A percentile compares a stretch with the other conserved stretches of the same genome.
phyloP scores from a whole-genome alignment of 345 rosid genomes.

The Lepidium sativum region DNA sequence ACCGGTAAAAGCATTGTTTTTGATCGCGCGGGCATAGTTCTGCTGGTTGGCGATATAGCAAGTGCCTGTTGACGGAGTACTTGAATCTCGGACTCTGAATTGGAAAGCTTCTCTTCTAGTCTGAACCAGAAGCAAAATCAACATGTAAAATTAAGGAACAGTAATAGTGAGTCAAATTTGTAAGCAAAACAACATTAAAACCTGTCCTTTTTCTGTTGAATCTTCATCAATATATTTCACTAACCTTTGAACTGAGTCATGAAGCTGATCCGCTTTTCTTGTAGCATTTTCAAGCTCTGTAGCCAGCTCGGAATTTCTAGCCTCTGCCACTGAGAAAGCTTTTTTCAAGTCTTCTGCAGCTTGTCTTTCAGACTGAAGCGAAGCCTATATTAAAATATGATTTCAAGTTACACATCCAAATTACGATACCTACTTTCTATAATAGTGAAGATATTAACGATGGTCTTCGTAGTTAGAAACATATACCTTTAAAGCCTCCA shows the following conservation, averaged over 20 bases:
- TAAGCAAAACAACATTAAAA: not conserved
- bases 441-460: not conserved
- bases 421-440: not conserved
- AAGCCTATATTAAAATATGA: constrained; percentile 38
- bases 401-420: not conserved
- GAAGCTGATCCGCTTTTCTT: constrained; percentile 79
- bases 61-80: constrained; percentile 97
- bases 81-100: constrained; percentile 96
- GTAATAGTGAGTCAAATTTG: not conserved
- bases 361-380: constrained; percentile 55
- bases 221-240: constrained; percentile 21
- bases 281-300: constrained; percentile 75
- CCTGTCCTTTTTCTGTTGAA: not conserved
- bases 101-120: constrained; percentile 90
- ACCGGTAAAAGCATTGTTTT: constrained; percentile 74
- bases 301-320: constrained; percentile 56
- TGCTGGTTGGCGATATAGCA: constrained; percentile 88
- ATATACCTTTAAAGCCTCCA: constrained; percentile 77
- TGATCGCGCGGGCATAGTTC: constrained; percentile 56
- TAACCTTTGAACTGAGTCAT: constrained; percentile 93
- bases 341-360: constrained; percentile 57
- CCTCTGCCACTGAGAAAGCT: constrained; percentile 52
- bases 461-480: not conserved
- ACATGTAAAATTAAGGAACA: constrained; percentile 3
- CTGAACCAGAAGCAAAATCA: constrained; percentile 36